Evolutionary conservation across 345 rosid species (phyloP).

Genomic region (Heritiera littoralis): DNA sequence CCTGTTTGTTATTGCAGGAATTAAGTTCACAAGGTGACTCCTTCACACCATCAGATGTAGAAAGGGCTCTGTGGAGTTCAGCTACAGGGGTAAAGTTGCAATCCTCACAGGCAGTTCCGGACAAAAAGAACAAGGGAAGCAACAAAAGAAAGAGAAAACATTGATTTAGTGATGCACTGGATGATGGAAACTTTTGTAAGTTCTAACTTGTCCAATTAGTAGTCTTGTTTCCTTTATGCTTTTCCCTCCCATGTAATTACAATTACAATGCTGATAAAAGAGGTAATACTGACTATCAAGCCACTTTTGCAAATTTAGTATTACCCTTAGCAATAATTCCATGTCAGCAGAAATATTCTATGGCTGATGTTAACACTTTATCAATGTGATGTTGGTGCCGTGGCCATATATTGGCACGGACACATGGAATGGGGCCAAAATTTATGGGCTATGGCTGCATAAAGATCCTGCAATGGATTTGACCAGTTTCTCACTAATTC

Average conservation of each 20-base stretch:
- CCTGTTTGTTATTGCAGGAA: slow-evolving; percentile 44
- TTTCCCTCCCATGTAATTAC: not conserved
- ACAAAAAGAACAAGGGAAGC: slow-evolving; percentile 26
- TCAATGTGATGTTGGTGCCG: not conserved
- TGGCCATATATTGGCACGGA: not conserved
- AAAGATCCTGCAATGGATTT: not conserved
- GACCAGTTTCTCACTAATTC: not conserved
- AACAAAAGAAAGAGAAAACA: slow-evolving; percentile 71
- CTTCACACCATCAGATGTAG: slow-evolving; percentile 74
- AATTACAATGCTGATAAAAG: not conserved
- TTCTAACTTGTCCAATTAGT: not conserved
- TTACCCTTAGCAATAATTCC: not conserved
- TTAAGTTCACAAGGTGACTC: slow-evolving; percentile 51
- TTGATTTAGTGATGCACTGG: slow-evolving; percentile 26
- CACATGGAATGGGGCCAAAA: slow-evolving; percentile 4
- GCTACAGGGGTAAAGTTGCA: slow-evolving; percentile 41
- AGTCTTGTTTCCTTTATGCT: not conserved
- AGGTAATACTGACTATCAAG: not conserved
- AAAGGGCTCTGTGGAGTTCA: slow-evolving; percentile 88
- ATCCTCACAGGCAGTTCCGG: slow-evolving; percentile 28
- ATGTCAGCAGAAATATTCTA: not conserved
- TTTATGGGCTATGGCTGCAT: not conserved
- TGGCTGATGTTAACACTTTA: not conserved
- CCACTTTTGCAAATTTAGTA: not conserved
- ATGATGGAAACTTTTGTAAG: not conserved